These are phyloP conservation scores for Astrothelium macrocarpum DNA, from an alignment of 495 filamentous ascomycete species.

Conservation along the genomic window DNA sequence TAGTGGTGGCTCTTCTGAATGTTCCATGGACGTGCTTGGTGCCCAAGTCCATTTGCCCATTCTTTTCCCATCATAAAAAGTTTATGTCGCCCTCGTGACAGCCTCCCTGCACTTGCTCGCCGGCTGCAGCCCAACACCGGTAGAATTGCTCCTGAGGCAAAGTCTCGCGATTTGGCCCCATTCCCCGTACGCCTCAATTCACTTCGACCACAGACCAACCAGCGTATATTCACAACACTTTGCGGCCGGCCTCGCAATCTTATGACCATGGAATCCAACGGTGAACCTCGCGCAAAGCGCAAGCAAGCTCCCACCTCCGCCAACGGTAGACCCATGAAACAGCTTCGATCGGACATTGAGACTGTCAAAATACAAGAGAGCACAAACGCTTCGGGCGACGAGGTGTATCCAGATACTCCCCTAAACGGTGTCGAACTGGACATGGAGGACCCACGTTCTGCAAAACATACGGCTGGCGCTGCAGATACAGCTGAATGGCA, in stretches of 20 bases:
- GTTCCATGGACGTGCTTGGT: not conserved
- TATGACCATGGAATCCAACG: constrained; percentile 43
- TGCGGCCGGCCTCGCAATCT: not conserved
- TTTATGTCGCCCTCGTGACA: not conserved
- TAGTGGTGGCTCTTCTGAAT: not conserved
- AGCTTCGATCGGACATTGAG: constrained; percentile 42
- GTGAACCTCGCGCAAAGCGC: constrained; percentile 47
- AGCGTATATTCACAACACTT: not conserved
- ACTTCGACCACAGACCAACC: not conserved
- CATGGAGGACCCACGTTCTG: constrained; percentile 33
- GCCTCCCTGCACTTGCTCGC: not conserved
- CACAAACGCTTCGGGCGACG: constrained; percentile 21
- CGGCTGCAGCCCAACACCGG: not conserved
- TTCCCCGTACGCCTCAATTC: not conserved
- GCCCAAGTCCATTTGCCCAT: not conserved
- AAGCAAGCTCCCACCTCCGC: constrained; percentile 47
- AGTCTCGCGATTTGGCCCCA: not conserved
- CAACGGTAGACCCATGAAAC: constrained; percentile 48
- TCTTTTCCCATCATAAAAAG: not conserved
- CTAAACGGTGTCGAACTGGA: constrained; percentile 37
- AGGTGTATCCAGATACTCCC: constrained; percentile 10
- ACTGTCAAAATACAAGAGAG: constrained; percentile 42
- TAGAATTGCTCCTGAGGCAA: not conserved
- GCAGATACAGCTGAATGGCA: constrained; percentile 96
- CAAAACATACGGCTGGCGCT: constrained; percentile 40